Percentiles rank a stretch among this genome's conserved stretches.
These are phyloP conservation scores for Bipolaris bicolor DNA, from an alignment of 2,329 filamentous ascomycete genomes.

Conservation along the genomic window DNA sequence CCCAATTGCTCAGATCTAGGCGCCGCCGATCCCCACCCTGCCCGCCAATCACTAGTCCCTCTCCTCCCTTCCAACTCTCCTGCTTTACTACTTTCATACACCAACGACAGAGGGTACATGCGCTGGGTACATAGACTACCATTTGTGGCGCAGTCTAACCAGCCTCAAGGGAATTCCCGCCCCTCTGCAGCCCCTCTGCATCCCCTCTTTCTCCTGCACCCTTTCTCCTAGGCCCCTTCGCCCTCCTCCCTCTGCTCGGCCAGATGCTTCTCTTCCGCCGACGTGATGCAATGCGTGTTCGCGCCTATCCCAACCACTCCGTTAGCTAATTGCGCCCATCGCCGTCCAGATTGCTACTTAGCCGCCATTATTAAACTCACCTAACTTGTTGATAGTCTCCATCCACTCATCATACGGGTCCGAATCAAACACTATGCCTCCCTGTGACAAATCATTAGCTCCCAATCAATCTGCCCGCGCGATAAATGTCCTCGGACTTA, in stretches of 20 bases:
- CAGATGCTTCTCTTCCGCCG: slow-evolving; percentile 75
- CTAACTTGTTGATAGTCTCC: slow-evolving; percentile 96
- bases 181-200: slow-evolving; percentile 18
- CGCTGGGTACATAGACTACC: background rate
- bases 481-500: slow-evolving; percentile 64
- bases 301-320: slow-evolving; percentile 53
- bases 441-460: slow-evolving; percentile 36
- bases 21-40: slow-evolving; percentile 2
- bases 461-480: slow-evolving; percentile 11
- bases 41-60: slow-evolving; percentile 6
- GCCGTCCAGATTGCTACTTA: background rate
- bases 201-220: slow-evolving; percentile 3
- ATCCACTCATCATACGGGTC: slow-evolving; percentile 90
- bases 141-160: slow-evolving; percentile 36
- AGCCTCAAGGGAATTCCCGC: slow-evolving; percentile 38
- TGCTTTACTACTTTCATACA: too few relatives aligned
- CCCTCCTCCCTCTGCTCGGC: slow-evolving; percentile 51
- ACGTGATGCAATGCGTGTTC: slow-evolving; percentile 86
- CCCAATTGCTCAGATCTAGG: slow-evolving; percentile 6
- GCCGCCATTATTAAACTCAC: slow-evolving; percentile 44
- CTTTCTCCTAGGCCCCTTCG: slow-evolving; percentile 18
- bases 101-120: too few relatives aligned
- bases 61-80: background rate
- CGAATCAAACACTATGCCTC: slow-evolving; percentile 66
- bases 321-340: slow-evolving; percentile 27